phyloP scores from a whole-genome alignment of 495 filamentous ascomycete species.

The Podospora fimiseda region DNA sequence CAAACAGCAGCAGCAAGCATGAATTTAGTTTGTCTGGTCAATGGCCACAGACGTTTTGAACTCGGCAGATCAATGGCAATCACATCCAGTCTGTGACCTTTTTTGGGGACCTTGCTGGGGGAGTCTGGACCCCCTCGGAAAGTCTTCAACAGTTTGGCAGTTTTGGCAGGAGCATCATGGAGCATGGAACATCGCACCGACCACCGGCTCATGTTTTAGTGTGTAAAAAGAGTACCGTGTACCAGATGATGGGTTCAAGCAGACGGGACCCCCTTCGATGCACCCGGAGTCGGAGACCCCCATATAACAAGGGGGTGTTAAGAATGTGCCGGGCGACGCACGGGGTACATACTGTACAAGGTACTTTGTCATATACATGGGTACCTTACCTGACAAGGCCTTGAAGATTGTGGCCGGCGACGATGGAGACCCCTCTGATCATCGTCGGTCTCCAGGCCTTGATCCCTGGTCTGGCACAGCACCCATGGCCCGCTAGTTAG shows the following conservation, averaged over 20 bases:
- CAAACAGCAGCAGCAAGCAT: neutral
- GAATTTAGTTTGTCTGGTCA: slow-evolving; percentile 5
- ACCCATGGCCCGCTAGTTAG: slow-evolving; percentile 30
- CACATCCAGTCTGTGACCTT: slow-evolving; percentile 15
- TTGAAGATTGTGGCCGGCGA: slow-evolving; percentile 26
- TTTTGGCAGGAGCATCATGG: neutral
- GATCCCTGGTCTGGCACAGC: slow-evolving; percentile 44
- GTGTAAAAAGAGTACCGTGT: slow-evolving; percentile 8
- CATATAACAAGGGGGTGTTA: slow-evolving; percentile 44
- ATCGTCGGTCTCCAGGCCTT: slow-evolving; percentile 35
- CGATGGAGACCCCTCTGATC: slow-evolving; percentile 40
- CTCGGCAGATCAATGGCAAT: slow-evolving; percentile 29
- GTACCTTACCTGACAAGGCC: neutral
- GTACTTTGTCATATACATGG: slow-evolving; percentile 3
- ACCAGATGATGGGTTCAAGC: slow-evolving; percentile 20
- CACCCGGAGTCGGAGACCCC: slow-evolving; percentile 35
- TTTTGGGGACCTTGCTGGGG: neutral
- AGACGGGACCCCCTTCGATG: slow-evolving; percentile 23
- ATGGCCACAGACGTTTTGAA: slow-evolving; percentile 26
- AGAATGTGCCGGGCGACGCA: slow-evolving; percentile 21
- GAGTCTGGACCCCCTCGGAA: slow-evolving; percentile 10
- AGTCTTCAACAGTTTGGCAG: neutral
- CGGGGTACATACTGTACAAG: slow-evolving; percentile 16
- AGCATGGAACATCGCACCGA: neutral
- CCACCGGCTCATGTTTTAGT: slow-evolving; percentile 8